Percentiles rank a stretch among this genome's conserved stretches.
phyloP scores from a whole-genome alignment of 257 asterid genomes.

The Solanum dulcamara region DNA sequence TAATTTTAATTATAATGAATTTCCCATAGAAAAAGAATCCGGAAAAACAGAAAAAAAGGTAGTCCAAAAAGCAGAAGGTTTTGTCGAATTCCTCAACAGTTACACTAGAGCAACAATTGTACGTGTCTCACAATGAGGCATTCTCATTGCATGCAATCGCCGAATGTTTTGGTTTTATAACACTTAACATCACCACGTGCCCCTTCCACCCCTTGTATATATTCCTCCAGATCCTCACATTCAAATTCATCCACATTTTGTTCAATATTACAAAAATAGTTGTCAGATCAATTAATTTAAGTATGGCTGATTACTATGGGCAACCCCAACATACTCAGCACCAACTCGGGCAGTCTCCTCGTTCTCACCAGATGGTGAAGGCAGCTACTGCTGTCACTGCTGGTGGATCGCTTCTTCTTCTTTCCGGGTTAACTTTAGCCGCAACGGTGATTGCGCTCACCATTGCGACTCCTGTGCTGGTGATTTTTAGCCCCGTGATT shows the following conservation, averaged over 20 bases:
- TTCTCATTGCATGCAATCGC: not conserved
- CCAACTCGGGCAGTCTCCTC: slow-evolving; percentile 19
- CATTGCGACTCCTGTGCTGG: slow-evolving; percentile 62
- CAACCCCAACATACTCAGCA: slow-evolving; percentile 1
- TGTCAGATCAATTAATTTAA: not conserved
- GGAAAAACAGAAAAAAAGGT: not conserved
- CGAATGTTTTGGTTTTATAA: not conserved
- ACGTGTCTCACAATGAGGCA: not conserved
- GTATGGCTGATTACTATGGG: slow-evolving; percentile 27
- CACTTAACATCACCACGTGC: not conserved
- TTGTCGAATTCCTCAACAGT: not conserved
- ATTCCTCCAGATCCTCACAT: not conserved
- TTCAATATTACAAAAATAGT: not conserved
- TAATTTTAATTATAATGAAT: too few relatives aligned
- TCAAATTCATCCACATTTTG: not conserved
- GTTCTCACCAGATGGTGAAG: slow-evolving; percentile 40
- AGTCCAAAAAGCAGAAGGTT: not conserved
- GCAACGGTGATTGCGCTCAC: slow-evolving; percentile 60
- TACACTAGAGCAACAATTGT: not conserved
- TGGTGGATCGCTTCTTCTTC: slow-evolving; percentile 59
- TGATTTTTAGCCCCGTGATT: slow-evolving; percentile 74
- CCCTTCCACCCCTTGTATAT: not conserved
- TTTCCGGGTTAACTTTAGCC: slow-evolving; percentile 50
- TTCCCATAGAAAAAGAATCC: not conserved
- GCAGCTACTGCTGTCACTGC: slow-evolving; percentile 63